These are phyloP conservation scores for Mycena galopus DNA, from an alignment of 768 basidiomycete species.

Conservation along the genomic window DNA sequence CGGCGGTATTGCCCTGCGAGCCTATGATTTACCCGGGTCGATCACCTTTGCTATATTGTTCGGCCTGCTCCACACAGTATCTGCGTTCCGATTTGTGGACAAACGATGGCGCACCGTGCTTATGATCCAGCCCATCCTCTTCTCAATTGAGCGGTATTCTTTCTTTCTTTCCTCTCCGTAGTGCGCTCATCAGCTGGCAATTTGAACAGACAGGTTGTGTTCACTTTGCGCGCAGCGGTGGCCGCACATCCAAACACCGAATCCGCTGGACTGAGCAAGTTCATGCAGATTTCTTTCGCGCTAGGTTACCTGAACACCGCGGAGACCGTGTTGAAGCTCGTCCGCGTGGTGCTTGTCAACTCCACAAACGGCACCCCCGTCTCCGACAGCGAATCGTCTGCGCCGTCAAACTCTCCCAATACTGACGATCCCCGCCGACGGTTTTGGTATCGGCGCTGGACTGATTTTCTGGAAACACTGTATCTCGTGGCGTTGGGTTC, in stretches of 20 bases:
- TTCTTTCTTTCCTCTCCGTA: background rate
- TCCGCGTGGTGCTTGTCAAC: constrained; percentile 45
- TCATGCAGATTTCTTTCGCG: constrained; percentile 41
- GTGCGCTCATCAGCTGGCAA: background rate
- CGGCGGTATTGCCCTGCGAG: constrained; percentile 26
- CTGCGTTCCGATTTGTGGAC: constrained; percentile 14
- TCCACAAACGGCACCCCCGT: constrained; percentile 37
- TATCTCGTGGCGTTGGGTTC: constrained; percentile 41
- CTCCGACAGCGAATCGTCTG: no score
- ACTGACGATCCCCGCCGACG: constrained; percentile 44
- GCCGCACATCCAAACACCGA: constrained; percentile 28
- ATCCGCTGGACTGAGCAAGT: constrained; percentile 41
- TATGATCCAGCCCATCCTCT: constrained; percentile 14
- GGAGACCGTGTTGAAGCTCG: constrained; percentile 34
- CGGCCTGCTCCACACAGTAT: constrained; percentile 18
- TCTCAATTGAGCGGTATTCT: constrained; percentile 25
- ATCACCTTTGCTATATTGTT: constrained; percentile 23
- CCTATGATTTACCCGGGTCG: constrained; percentile 18
- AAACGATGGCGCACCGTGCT: constrained; percentile 8
- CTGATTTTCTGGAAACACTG: constrained; percentile 35
- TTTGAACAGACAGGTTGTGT: constrained; percentile 35
- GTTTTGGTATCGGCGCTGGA: constrained; percentile 46
- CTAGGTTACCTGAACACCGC: constrained; percentile 43
- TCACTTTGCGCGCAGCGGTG: constrained; percentile 39
- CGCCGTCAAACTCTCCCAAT: background rate